These are phyloP conservation scores for Vachellia collinsii DNA, from an alignment of 306 rosid species.

Conservation along the genomic window DNA sequence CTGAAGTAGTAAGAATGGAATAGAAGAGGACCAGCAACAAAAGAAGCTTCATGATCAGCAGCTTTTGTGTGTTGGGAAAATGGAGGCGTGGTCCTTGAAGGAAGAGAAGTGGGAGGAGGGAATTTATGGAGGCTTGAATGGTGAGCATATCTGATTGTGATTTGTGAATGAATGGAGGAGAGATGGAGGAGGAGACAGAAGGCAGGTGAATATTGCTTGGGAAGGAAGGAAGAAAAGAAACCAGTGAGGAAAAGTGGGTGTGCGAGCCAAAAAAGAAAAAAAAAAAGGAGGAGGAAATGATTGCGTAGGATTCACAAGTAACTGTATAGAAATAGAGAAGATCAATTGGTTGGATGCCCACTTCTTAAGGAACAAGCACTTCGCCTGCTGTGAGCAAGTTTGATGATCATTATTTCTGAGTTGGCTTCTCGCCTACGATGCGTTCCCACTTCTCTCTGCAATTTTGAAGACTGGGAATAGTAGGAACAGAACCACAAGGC, in stretches of 20 bases:
- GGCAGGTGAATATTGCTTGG: conserved; percentile 63
- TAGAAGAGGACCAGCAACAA: conserved; percentile 24
- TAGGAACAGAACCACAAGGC: not conserved
- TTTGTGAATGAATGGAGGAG: conserved; percentile 33
- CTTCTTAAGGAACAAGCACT: conserved; percentile 49
- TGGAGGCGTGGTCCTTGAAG: conserved; percentile 37
- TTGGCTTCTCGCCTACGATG: conserved; percentile 39
- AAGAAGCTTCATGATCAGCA: conserved; percentile 42
- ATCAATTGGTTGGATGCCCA: conserved; percentile 45
- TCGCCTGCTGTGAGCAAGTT: conserved; percentile 26
- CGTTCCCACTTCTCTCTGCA: conserved; percentile 11
- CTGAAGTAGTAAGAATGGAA: conserved; percentile 32
- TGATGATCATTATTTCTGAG: conserved; percentile 35
- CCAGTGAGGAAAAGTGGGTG: conserved; percentile 42
- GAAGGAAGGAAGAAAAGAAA: conserved; percentile 59
- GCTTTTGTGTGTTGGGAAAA: conserved; percentile 10
- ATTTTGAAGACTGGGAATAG: not conserved
- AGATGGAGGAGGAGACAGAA: conserved; percentile 31
- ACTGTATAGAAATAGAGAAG: conserved; percentile 33
- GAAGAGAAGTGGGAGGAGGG: conserved; percentile 37
- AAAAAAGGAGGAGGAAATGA: conserved; percentile 35
- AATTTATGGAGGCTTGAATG: conserved; percentile 49
- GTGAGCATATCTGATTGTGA: not conserved
- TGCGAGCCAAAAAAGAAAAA: not conserved
- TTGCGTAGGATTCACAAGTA: conserved; percentile 43